Conservation (phyloP, 2,329 filamentous ascomycete genomes). For the Cladosporium sp. region DNA sequence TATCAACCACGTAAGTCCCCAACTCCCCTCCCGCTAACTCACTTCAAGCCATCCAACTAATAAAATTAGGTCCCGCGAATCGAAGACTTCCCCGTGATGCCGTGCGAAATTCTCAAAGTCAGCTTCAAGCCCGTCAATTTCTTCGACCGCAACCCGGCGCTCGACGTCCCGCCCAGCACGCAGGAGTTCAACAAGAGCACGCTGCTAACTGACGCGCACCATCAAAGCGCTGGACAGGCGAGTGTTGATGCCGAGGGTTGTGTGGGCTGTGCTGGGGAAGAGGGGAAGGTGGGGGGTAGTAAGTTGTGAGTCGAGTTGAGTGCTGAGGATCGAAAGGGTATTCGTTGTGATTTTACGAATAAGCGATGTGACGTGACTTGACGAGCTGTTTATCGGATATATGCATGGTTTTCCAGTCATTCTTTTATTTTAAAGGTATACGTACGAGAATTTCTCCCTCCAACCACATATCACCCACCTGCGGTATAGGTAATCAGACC, state of each 20-base stretch:
- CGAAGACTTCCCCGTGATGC: constrained; percentile 59
- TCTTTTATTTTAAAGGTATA: no score
- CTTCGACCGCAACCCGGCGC: constrained; percentile 54
- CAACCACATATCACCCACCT: no score
- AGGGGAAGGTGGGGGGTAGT: constrained; percentile 2
- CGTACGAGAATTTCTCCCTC: no score
- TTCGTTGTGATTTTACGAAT: no score
- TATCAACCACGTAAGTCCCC: constrained; percentile 45
- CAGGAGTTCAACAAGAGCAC: constrained; percentile 45
- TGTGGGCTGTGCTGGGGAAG: constrained; percentile 5
- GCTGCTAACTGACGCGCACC: constrained; percentile 28
- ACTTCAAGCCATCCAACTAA: no score
- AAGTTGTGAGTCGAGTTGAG: constrained; percentile 8
- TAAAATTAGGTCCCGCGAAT: constrained; percentile 44
- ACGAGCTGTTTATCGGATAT: no score
- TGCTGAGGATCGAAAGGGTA: no score
- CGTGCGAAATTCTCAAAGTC: constrained; percentile 55
- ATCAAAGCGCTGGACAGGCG: constrained; percentile 31
- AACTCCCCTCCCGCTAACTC: not conserved
- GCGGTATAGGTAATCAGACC: no score
- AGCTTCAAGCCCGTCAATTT: constrained; percentile 57
- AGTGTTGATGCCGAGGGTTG: constrained; percentile 33
- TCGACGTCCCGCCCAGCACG: constrained; percentile 52
- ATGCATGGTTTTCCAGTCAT: no score
- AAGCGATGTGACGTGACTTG: no score